phyloP scores from a whole-genome alignment of 23 red algal species.

The Agarophyton chilense region DNA sequence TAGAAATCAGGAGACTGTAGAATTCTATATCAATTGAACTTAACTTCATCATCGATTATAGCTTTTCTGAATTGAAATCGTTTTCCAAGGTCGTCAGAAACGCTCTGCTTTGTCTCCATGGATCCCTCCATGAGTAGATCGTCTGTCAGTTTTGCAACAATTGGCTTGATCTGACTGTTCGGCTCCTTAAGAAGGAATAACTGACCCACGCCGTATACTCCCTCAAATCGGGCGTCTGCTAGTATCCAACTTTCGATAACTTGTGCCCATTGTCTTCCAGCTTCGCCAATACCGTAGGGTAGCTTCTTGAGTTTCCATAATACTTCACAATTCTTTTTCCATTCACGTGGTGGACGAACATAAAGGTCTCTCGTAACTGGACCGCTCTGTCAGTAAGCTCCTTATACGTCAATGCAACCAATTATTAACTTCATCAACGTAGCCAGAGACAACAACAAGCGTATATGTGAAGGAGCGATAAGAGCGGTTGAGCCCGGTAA shows the following conservation, averaged over 20 bases:
- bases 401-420: slow-evolving; percentile 55
- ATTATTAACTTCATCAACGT: background rate
- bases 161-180: background rate
- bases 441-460: background rate
- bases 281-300: slow-evolving; percentile 27
- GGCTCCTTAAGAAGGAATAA: background rate
- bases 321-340: background rate
- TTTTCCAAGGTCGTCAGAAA: background rate
- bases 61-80: slow-evolving; percentile 44
- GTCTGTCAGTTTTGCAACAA: slow-evolving; percentile 21
- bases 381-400: slow-evolving; percentile 42
- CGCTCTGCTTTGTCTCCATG: background rate
- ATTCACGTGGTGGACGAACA: slow-evolving; percentile 30
- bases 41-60: slow-evolving; percentile 27
- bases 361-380: slow-evolving; percentile 20
- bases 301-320: slow-evolving; percentile 33
- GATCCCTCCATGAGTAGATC: slow-evolving; percentile 30
- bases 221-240: background rate
- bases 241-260: slow-evolving; percentile 33
- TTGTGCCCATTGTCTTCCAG: slow-evolving; percentile 40
- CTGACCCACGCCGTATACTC: slow-evolving; percentile 14
- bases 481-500: too few relatives aligned
- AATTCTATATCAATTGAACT: slow-evolving; percentile 19
- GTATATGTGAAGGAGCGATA: too few relatives aligned
- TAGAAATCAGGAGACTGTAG: background rate